Evolutionary conservation across 345 rosid genomes (phyloP).

Genomic region (Arabidopsis suecica): DNA sequence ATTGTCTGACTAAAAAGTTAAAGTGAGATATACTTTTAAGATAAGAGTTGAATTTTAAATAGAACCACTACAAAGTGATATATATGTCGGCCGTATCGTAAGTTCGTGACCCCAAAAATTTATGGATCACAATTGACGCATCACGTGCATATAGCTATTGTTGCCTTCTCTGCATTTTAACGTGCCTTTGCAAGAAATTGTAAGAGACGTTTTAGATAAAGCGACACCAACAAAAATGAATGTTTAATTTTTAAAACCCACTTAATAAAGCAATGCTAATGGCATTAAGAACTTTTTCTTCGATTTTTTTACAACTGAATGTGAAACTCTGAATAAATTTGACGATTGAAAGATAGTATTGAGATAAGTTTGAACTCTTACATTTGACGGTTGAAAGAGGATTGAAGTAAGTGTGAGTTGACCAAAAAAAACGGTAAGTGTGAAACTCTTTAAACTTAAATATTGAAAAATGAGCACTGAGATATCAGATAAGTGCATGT

Average conservation of each 20-base stretch:
- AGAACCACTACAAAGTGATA: neutral
- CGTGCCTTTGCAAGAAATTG: neutral
- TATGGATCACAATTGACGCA: neutral
- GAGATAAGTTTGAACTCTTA: conserved; percentile 8
- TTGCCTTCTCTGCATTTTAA: conserved; percentile 8
- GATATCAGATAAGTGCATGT: conserved; percentile 13
- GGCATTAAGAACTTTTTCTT: neutral
- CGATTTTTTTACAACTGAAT: no score
- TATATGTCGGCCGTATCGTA: neutral
- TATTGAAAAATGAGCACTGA: conserved; percentile 16
- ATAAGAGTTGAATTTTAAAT: neutral
- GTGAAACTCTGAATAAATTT: neutral
- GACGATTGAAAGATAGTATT: neutral
- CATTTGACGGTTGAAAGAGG: neutral
- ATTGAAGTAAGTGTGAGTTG: neutral
- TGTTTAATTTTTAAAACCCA: neutral
- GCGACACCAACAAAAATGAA: neutral
- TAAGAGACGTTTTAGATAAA: neutral
- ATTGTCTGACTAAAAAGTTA: neutral
- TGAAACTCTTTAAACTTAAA: neutral
- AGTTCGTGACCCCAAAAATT: neutral
- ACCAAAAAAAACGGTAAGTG: neutral
- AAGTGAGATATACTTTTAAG: neutral
- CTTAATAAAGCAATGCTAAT: neutral
- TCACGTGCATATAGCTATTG: conserved; percentile 12